Evolutionary conservation across 495 filamentous ascomycete genomes (phyloP).

Genomic region (Xylaria venustula): DNA sequence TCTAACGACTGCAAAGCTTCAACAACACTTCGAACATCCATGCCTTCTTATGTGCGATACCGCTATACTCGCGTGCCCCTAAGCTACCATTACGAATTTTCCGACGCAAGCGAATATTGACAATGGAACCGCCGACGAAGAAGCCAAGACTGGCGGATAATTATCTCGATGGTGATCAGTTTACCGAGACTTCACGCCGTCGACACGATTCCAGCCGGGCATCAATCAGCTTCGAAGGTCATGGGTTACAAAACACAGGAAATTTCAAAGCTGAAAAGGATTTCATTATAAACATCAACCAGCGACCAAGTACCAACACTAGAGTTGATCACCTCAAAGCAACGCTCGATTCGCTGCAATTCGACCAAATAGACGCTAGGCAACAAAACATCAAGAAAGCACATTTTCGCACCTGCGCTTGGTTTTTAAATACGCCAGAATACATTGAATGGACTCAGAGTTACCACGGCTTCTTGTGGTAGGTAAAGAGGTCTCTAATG

Average conservation of each 20-base stretch:
- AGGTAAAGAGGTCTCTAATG: too few relatives aligned
- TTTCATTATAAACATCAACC: not conserved
- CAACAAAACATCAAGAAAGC: conserved; percentile 36
- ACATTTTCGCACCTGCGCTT: conserved; percentile 47
- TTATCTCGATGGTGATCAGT: too few relatives aligned
- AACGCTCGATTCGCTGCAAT: conserved; percentile 33
- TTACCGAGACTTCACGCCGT: too few relatives aligned
- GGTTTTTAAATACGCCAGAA: conserved; percentile 42
- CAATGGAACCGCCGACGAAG: too few relatives aligned
- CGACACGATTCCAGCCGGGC: not conserved
- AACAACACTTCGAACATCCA: too few relatives aligned
- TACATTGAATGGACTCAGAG: conserved; percentile 50
- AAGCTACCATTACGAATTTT: too few relatives aligned
- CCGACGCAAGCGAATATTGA: too few relatives aligned
- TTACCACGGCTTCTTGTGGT: conserved; percentile 54
- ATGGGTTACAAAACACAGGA: not conserved
- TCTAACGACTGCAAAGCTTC: too few relatives aligned
- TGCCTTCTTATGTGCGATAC: too few relatives aligned
- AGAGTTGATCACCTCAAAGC: not conserved
- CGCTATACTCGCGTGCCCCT: too few relatives aligned
- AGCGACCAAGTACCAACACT: not conserved
- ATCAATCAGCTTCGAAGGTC: not conserved
- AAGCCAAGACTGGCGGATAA: too few relatives aligned
- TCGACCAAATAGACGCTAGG: conserved; percentile 41
- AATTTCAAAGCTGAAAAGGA: not conserved